phyloP scores from a whole-genome alignment of 139 green algal species.

The Pseudopediastrum boryanum region DNA sequence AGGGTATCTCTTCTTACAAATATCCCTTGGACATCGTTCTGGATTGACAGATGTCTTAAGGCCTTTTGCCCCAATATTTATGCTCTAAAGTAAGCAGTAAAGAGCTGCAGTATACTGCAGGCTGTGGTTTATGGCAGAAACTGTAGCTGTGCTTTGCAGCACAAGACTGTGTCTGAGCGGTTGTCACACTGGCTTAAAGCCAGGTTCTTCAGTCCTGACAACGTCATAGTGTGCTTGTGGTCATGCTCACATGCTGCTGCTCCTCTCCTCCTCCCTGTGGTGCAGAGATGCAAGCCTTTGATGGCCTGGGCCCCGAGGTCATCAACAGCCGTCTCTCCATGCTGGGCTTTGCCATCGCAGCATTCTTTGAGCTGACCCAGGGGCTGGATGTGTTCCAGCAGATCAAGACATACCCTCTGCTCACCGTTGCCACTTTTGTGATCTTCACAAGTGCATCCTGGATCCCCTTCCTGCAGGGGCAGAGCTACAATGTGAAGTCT shows the following conservation, averaged over 20 bases:
- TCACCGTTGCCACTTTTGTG: constrained; percentile 28
- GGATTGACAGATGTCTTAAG: too few relatives aligned
- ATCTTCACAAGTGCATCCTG: constrained; percentile 43
- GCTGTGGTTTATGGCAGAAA: background rate
- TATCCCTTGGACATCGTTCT: too few relatives aligned
- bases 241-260: background rate
- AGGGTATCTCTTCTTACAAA: too few relatives aligned
- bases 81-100: too few relatives aligned
- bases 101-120: too few relatives aligned
- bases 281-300: constrained; percentile 51
- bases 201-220: too few relatives aligned
- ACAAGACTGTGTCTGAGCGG: background rate
- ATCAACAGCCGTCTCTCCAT: constrained; percentile 37
- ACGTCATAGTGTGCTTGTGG: background rate
- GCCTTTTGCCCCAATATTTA: too few relatives aligned
- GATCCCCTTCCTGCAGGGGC: constrained; percentile 50
- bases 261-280: background rate
- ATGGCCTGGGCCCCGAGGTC: constrained; percentile 39
- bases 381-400: constrained; percentile 34
- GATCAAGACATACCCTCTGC: constrained; percentile 25
- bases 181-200: too few relatives aligned
- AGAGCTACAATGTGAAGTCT: constrained; percentile 43
- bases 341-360: constrained; percentile 35
- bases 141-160: background rate
- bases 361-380: constrained; percentile 37